These are phyloP conservation scores for Colletotrichum simmondsii DNA, from an alignment of 2,329 filamentous ascomycete genomes.

Conservation along the genomic window DNA sequence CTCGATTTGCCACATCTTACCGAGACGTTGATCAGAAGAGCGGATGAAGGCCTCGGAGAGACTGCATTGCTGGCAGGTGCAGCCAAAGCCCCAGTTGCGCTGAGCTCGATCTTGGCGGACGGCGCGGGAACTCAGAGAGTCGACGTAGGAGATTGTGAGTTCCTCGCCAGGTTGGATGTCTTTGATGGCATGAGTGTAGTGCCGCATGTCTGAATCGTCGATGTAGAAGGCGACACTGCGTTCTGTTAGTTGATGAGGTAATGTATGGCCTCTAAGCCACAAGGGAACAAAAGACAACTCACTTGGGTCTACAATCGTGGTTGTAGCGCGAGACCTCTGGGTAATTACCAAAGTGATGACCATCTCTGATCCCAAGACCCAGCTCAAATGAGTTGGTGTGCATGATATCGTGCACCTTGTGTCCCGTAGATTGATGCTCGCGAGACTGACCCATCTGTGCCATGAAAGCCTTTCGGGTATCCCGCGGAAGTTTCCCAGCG, in stretches of 20 bases:
- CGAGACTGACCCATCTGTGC: conserved; percentile 39
- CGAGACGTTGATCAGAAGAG: conserved; percentile 37
- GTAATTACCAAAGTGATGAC: conserved; percentile 39
- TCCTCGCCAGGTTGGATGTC: conserved; percentile 48
- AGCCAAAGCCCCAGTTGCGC: conserved; percentile 42
- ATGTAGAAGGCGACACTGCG: conserved; percentile 41
- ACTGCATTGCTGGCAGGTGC: conserved; percentile 39
- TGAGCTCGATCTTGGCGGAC: conserved; percentile 39
- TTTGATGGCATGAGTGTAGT: conserved; percentile 48
- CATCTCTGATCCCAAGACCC: conserved; percentile 31
- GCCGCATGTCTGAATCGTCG: conserved; percentile 44
- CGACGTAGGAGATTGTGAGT: conserved; percentile 46
- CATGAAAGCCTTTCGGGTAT: conserved; percentile 37
- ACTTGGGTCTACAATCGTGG: conserved; percentile 42
- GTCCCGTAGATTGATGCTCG: conserved; percentile 32
- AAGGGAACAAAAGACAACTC: background rate
- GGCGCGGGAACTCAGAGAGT: conserved; percentile 25
- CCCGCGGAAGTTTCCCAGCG: conserved; percentile 39
- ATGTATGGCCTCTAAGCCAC: background rate
- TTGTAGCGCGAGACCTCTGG: conserved; percentile 42
- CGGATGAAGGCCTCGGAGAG: conserved; percentile 34
- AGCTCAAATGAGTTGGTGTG: conserved; percentile 48
- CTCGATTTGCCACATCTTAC: conserved; percentile 36
- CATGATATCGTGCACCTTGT: conserved; percentile 42
- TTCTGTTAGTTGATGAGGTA: conserved; percentile 39